A percentile compares a stretch with the other conserved stretches of the same genome.
Conservation (phyloP, 345 rosid genomes). For the Populus alba region DNA sequence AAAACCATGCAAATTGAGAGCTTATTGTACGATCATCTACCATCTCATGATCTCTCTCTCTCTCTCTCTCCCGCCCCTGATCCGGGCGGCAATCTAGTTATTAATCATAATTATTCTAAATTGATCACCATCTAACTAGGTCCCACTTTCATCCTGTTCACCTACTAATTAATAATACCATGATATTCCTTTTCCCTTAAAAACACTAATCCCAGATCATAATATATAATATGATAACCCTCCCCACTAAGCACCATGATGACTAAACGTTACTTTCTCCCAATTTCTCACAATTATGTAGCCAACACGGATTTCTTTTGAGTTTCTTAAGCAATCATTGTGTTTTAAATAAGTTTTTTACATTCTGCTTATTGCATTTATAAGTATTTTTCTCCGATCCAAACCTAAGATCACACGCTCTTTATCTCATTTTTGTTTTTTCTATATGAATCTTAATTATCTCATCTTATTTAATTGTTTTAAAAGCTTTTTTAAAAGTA, state of each 20-base stretch:
- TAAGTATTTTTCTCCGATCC: too few relatives aligned
- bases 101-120: neutral
- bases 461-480: neutral
- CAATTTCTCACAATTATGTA: neutral
- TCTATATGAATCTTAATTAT: too few relatives aligned
- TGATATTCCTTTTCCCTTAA: neutral
- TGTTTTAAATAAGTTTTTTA: neutral
- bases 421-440: too few relatives aligned
- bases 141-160: slow-evolving; percentile 5
- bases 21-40: neutral
- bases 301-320: neutral
- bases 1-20: neutral
- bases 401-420: too few relatives aligned
- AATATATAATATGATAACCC: slow-evolving; percentile 6
- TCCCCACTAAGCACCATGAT: slow-evolving; percentile 16
- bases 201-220: slow-evolving; percentile 1
- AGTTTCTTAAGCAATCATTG: too few relatives aligned
- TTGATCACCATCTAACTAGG: slow-evolving; percentile 9
- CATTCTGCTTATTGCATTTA: too few relatives aligned
- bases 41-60: neutral
- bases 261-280: slow-evolving; percentile 21
- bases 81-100: neutral
- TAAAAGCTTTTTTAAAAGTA: too few relatives aligned
- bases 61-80: neutral
- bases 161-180: slow-evolving; percentile 3